Conservation (phyloP, 164 flowering plant genomes). For the Umbellularia californica region DNA sequence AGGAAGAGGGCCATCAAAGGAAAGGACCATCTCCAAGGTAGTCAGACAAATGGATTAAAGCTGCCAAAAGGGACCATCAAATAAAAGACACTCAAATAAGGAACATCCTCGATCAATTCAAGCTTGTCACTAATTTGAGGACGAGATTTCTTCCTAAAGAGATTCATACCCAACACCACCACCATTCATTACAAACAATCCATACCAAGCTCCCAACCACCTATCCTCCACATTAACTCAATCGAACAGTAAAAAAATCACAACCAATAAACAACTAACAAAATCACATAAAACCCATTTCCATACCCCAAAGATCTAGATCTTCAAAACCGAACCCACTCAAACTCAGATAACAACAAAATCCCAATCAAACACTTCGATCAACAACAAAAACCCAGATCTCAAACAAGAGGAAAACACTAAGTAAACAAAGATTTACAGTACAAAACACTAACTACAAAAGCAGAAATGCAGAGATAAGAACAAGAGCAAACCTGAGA, state of each 20-base stretch:
- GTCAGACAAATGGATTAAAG: too few relatives aligned
- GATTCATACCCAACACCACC: too few relatives aligned
- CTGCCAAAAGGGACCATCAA: too few relatives aligned
- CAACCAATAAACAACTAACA: neutral
- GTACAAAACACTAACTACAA: neutral
- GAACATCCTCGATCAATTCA: too few relatives aligned
- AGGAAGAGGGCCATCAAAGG: too few relatives aligned
- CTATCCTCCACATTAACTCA: slow-evolving; percentile 7
- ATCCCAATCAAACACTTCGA: neutral
- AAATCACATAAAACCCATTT: neutral
- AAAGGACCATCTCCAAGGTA: too few relatives aligned
- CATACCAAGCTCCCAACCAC: neutral
- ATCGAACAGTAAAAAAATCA: slow-evolving; percentile 15
- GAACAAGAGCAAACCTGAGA: slow-evolving; percentile 22
- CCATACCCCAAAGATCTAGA: neutral
- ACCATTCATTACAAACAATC: neutral
- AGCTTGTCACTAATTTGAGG: too few relatives aligned
- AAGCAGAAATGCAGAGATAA: neutral
- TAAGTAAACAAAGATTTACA: neutral
- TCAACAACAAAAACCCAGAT: slow-evolving; percentile 3
- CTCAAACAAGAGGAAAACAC: slow-evolving; percentile 1
- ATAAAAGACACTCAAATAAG: too few relatives aligned
- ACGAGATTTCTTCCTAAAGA: too few relatives aligned
- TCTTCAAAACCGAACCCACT: neutral
- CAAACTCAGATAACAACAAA: neutral